Base-by-base conservation (phyloP, 2,329 filamentous ascomycete genomes). In the Colletotrichum karsti region DNA sequence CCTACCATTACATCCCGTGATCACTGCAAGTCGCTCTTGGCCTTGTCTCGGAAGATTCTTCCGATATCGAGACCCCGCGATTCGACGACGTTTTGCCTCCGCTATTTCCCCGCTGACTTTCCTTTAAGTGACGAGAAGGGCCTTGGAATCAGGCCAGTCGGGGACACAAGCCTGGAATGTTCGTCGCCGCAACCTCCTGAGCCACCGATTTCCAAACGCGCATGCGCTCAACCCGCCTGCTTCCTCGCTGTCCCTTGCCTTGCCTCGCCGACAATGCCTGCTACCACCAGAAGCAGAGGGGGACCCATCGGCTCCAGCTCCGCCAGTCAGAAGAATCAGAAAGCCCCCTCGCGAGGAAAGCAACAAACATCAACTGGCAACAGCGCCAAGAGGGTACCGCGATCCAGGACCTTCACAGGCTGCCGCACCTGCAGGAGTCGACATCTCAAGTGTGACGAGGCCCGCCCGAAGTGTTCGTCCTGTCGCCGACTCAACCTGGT, bases 401-500 rank as follows among this genome's bases (percentile, higher is more conserved):
- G 57, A 13, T 63, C 67, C 7, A 68, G 62, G 65, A 79, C 76
- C 1, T 79, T 79, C 42, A 79, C 77, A 4, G 77, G 77, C 24
- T 79, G 77, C 28, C 74, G 75, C 13, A 78, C 76, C 12, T 79
- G 77, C 67, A 72, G 77, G 18, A 77, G 71, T 58, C 78, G 82
- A 13, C 82, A 84, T 70, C 74, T 79, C 28, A 84, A 84, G 73
- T 84, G 81, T 63, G 82, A 84, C 63, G 81, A 84, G 67, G 73
- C 74, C 5, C 77, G 77, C 5, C 82, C 82, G 4, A 72, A 72
- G 24, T 84, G 82, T 68, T 73, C 73, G 1, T 77, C 78, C 39
- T 84, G 82, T 62, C 67, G 68, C 24, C 73, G 76, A 13, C 72
- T 78, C 15, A 77, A 77, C 1, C 61, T 83, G 1, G 24, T 54